Evolutionary conservation across 305 asterid genomes (phyloP).

Genomic region (Lippia alba): DNA sequence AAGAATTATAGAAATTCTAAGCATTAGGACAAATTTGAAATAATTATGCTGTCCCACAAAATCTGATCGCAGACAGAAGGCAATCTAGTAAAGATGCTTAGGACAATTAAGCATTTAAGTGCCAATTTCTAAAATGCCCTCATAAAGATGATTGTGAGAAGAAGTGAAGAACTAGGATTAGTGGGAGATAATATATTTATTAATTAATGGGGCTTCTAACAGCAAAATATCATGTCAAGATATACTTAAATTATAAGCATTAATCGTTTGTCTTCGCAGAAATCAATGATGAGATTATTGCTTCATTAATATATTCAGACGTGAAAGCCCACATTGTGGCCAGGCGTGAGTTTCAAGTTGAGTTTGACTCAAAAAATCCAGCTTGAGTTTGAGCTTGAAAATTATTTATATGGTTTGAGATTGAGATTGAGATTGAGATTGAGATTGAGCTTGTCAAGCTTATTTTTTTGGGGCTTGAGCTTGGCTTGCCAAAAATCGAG

Average conservation of each 20-base stretch:
- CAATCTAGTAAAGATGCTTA: constrained; percentile 60
- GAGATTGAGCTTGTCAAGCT: too few relatives aligned
- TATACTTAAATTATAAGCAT: constrained; percentile 20
- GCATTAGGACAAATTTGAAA: constrained; percentile 47
- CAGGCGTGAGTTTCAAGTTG: too few relatives aligned
- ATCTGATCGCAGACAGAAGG: constrained; percentile 54
- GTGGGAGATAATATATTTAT: constrained; percentile 16
- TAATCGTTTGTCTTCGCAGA: constrained; percentile 35
- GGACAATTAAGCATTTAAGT: constrained; percentile 43
- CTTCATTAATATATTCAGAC: constrained; percentile 1
- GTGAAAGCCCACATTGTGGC: constrained; percentile 8
- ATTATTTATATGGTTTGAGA: too few relatives aligned
- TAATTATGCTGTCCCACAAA: constrained; percentile 58
- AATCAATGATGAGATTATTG: constrained; percentile 25
- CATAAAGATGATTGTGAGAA: constrained; percentile 33
- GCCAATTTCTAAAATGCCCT: constrained; percentile 48
- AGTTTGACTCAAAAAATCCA: too few relatives aligned
- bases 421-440: too few relatives aligned
- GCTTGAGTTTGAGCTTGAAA: too few relatives aligned
- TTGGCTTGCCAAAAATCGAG: too few relatives aligned
- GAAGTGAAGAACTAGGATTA: constrained; percentile 2
- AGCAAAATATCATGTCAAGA: constrained; percentile 20
- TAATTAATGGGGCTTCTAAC: constrained; percentile 27
- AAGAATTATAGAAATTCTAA: background rate
- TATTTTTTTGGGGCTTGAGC: too few relatives aligned